phyloP scores from a whole-genome alignment of 192 early-diverging fungal genomes.

The Rhizophagus prolifer region DNA sequence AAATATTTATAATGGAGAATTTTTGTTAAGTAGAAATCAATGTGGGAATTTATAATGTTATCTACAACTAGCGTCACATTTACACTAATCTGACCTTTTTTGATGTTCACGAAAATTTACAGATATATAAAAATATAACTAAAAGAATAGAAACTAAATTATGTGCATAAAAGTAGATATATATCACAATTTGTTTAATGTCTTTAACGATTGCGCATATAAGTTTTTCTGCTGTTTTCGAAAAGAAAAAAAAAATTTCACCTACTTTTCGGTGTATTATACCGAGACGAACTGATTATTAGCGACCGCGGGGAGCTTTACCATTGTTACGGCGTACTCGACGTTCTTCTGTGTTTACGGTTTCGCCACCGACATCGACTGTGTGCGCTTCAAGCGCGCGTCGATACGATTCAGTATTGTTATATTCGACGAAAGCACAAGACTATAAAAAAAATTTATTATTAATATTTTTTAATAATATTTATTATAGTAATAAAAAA shows the following conservation, averaged over 20 bases:
- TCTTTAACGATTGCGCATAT: not conserved
- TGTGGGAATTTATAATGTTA: too few species aligned
- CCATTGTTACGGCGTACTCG: not conserved
- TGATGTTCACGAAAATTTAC: not conserved
- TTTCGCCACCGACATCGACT: not conserved
- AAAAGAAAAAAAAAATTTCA: too few species aligned
- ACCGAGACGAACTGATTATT: not conserved
- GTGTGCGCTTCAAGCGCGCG: not conserved
- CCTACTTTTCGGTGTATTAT: too few species aligned
- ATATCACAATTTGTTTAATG: not conserved
- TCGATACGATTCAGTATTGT: not conserved
- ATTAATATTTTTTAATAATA: not conserved
- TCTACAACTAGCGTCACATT: too few species aligned
- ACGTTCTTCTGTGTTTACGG: not conserved
- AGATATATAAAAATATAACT: not conserved
- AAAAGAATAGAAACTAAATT: not conserved
- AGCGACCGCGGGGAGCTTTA: not conserved
- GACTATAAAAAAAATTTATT: not conserved
- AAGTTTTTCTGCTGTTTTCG: not conserved
- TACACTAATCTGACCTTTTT: too few species aligned
- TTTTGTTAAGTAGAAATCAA: too few species aligned
- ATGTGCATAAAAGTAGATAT: not conserved
- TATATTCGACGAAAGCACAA: slow-evolving; percentile 7
- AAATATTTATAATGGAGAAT: not conserved
- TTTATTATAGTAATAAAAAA: not conserved